Evolutionary conservation across 257 asterid genomes (phyloP).

Genomic region (Craterostigma plantagineum): DNA sequence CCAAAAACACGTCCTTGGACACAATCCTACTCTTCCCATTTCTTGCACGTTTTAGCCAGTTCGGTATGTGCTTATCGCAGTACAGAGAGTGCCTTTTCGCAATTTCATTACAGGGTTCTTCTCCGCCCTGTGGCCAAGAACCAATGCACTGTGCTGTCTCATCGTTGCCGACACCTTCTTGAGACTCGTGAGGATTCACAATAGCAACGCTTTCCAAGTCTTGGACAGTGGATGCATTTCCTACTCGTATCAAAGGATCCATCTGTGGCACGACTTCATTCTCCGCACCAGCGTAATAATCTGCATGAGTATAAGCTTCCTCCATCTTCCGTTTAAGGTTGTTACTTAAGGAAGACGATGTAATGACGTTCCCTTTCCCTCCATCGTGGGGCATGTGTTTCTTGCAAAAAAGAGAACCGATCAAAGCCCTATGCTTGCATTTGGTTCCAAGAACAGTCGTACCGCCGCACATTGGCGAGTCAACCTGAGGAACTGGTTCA

Average conservation of each 20-base stretch:
- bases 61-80: slow-evolving; percentile 91
- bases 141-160: slow-evolving; percentile 52
- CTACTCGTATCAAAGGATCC: too few species aligned
- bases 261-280: too few species aligned
- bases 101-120: slow-evolving; percentile 43
- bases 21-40: slow-evolving; percentile 86
- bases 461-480: slow-evolving; percentile 84
- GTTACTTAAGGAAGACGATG: slow-evolving; percentile 17
- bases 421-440: slow-evolving; percentile 85
- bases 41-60: slow-evolving; percentile 98
- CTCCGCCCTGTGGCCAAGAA: slow-evolving; percentile 30
- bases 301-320: slow-evolving; percentile 18
- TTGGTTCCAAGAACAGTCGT: slow-evolving; percentile 92
- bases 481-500: slow-evolving; percentile 28
- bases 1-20: slow-evolving; percentile 86
- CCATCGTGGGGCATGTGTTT: slow-evolving; percentile 72
- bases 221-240: too few species aligned
- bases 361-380: slow-evolving; percentile 7
- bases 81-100: slow-evolving; percentile 69
- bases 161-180: slow-evolving; percentile 24
- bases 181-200: slow-evolving; percentile 22
- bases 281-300: too few species aligned
- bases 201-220: slow-evolving; percentile 15
- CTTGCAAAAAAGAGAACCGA: slow-evolving; percentile 84
- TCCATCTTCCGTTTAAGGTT: slow-evolving; percentile 51